Base-by-base conservation (phyloP, 2,329 filamentous ascomycete genomes). In the Colletotrichum tropicale region DNA sequence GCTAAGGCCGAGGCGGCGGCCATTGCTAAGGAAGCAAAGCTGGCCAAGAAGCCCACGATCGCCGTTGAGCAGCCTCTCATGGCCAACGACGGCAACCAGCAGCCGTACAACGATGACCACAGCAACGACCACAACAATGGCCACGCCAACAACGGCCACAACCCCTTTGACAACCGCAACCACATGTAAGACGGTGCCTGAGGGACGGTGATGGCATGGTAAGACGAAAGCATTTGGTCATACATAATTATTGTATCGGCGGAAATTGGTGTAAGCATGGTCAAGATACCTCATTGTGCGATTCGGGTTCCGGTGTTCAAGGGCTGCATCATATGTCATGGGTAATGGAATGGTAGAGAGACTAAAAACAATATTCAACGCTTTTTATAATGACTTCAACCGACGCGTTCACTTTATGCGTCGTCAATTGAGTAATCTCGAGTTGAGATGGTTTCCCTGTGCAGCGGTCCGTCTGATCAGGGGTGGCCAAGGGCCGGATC, bases 1-100 rank as follows among this genome's bases (percentile, higher is more conserved):
- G 86, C 86, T 74, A 86, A 86, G 77, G 85, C 86, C 74, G 89
- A 91, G 83, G 88, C 88, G 60, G 86, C 86, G n/a, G 86, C 86
- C 30, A 87, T 88, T 66, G 88, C 87, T 65, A 87, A 87, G 81
- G 87, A 87, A 79, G 85, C 87, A 66, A 77, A 74, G 48, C 77
- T 79, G 15, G 86, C 84, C 75, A 87, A 85, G 82, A 86, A 86
- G 83, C 82, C 84, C 65, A 81, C 82, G 60, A 61, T 70, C 28
- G 58, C 64, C 26, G 72, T 76, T 8, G 66, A 69, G 18, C 60
- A 73, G 74, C 76, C 76, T 58, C 70, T 77, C 24, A 70, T 76
- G 58, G 28, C 38, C 52, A 28, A 69, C n/a, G 74, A 36, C 38
- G 60, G 21, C 70, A 74, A 52, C 61, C 74, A 55, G 43, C 64